Evolutionary conservation across 805 yeast species (phyloP).

Genomic region (Starmerella bombicola): DNA sequence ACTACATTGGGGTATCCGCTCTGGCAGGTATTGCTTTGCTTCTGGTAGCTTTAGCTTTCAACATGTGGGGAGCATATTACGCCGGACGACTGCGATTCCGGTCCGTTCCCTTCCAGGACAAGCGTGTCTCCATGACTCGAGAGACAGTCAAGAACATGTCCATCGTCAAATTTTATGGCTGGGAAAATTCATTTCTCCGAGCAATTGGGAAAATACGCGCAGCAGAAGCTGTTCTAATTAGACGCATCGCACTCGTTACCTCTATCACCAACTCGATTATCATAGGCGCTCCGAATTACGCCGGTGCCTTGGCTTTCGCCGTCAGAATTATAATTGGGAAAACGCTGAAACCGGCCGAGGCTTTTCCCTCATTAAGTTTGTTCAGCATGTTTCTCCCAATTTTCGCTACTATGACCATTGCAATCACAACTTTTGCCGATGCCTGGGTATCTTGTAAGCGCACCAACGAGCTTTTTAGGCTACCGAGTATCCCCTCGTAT

Average conservation of each 20-base stretch:
- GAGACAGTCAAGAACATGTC: conserved; percentile 67
- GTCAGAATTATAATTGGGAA: conserved; percentile 4
- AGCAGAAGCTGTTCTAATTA: conserved; percentile 27
- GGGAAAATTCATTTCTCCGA: conserved; percentile 68
- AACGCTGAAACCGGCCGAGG: conserved; percentile 2
- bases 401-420: conserved; percentile 33
- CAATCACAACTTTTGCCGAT: conserved; percentile 32
- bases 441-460: conserved; percentile 26
- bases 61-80: conserved; percentile 25
- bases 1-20: conserved; percentile 58
- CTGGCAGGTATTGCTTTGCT: conserved; percentile 52
- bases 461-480: conserved; percentile 11
- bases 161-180: conserved; percentile 72
- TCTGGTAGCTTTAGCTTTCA: conserved; percentile 26
- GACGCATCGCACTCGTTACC: conserved; percentile 2
- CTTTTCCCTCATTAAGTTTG: conserved; percentile 10
- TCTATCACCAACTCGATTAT: conserved; percentile 1
- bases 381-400: conserved; percentile 6
- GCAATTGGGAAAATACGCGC: conserved; percentile 29
- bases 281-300: conserved; percentile 4
- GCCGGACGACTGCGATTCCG: conserved; percentile 1
- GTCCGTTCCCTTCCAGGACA: conserved; percentile 44
- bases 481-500: background rate
- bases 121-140: conserved; percentile 57
- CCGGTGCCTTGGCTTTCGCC: conserved; percentile 11